Conservation (phyloP, 2,329 filamentous ascomycete species). For the Epichloe gansuensis region DNA sequence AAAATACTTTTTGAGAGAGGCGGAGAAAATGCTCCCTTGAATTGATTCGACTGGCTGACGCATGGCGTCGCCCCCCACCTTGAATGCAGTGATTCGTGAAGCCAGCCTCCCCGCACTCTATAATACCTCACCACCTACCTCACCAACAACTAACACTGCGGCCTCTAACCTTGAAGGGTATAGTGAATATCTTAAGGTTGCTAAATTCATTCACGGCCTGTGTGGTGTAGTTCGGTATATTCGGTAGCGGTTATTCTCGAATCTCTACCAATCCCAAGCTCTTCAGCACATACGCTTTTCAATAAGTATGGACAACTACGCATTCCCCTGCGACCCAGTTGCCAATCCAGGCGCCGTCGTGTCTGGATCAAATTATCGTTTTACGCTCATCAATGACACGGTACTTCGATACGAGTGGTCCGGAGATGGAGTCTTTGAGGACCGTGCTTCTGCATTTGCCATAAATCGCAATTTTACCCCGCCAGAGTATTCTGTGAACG, state of each 20-base stretch:
- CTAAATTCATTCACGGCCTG: too few species aligned
- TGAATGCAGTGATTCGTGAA: neutral
- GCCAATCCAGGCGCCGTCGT: slow-evolving; percentile 3
- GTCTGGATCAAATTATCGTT: slow-evolving; percentile 33
- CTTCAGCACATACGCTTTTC: neutral
- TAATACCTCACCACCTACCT: too few species aligned
- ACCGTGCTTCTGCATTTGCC: slow-evolving; percentile 48
- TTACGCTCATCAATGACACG: slow-evolving; percentile 43
- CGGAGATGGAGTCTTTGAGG: slow-evolving; percentile 44
- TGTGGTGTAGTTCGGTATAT: too few species aligned
- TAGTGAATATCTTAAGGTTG: too few species aligned
- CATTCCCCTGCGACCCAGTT: slow-evolving; percentile 2
- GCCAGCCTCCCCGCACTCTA: neutral
- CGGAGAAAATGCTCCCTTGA: neutral
- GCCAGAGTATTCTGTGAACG: slow-evolving; percentile 33
- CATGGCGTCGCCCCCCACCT: neutral
- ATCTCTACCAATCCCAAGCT: too few species aligned
- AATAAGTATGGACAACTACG: slow-evolving; percentile 1
- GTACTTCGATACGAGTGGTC: slow-evolving; percentile 51
- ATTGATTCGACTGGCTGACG: neutral
- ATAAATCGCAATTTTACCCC: slow-evolving; percentile 30
- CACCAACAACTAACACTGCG: too few species aligned
- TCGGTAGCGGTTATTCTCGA: too few species aligned
- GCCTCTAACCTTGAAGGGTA: too few species aligned
- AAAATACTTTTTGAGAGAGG: too few species aligned